Evolutionary conservation across 805 yeast genomes (phyloP), one percentile per base, ranked within the genome.

Genomic region (Pichia gijzeniarum): DNA sequence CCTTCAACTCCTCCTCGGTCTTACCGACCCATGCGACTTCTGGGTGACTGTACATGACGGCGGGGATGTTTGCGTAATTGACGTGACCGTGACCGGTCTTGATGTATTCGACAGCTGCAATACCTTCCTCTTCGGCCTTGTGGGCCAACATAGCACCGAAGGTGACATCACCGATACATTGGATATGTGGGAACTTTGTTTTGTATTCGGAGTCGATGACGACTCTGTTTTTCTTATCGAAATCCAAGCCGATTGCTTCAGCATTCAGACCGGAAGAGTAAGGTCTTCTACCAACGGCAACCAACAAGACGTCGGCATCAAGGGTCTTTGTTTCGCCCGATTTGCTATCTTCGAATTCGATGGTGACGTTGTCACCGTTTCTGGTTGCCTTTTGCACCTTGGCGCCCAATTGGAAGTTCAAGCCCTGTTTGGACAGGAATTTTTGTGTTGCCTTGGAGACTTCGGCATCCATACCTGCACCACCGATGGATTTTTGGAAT

Each of bases 1-100:
- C 90, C 76, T 53, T 53, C 20, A 53, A 47, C 43, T 53, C 54
- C 44, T 53, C 50, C 41, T 93, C 99, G 62, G 81, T 85, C 71
- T 86, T 86, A 59, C 99, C 99, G 57, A 86, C 96, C 99, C 99
- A 93, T 43, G 98, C 98, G 57, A 93, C 96, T 75, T 93, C 99
- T 53, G 99, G 99, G 72, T 89, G 96, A 41, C 98, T 83, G 77
- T 93, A 93, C 99, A 93, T 93, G 56, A 93, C 99, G 31, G 96
- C 80, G 55, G 99, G 99, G 58, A 93, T 93, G 73, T 86, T 95
- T 59, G 82, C 95, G 72, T 93, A 93, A 81, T 93, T 93, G 57
- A 93, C 98, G 67, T 93, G 99, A 49, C 99, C 99, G 64, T 85
- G 85, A 55, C 98, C 99, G 56, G 70, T 70, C 75, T 88, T 88